Evolutionary conservation across 495 filamentous ascomycete species (phyloP), one percentile per base, ranked within the genome.

Genomic region (Glonium stellatum): DNA sequence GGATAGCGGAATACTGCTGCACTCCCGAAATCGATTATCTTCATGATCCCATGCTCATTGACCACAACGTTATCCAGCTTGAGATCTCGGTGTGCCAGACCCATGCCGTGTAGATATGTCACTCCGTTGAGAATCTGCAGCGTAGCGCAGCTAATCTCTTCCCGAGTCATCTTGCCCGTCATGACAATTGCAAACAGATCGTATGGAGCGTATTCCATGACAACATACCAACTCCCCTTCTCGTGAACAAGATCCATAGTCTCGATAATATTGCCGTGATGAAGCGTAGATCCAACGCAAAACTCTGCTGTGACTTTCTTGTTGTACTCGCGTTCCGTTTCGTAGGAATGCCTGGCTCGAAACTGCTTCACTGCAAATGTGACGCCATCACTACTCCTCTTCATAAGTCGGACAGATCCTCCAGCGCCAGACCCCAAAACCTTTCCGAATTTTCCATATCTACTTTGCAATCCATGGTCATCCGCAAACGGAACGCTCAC

Each of bases 231-330:
- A 62, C 87, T 89, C 27, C 82, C 85, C 71, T 90, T 92, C 77
- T 99, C 93, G 60, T 96, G 87, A 15, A 99, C 84, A 62, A 99
- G 96, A 71, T 99, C 93, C 37, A 99, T 79, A 9, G 93, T 97
- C 72, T 97, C 93, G 68, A 99, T 96, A 63, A 99, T 91, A 72
- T 99, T 99, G 55, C 95, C 93, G 67, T 99, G 93, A 68, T 97
- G 93, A 42, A 99, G 75, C 23, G 95, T 96, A 3, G 92, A 97
- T 10, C 93, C 93, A 68, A 99, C 91, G 72, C 93, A 99, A 72
- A 97, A 99, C 71, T 99, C 93, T 1, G 93, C 93, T n/a, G 95
- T 99, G 55, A 99, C 86, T 68, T 99, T 99, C 75, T 99, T 99
- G 60, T 89, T 88, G 61, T 99, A 99, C 62, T 97, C 95, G 61